phyloP scores from a whole-genome alignment of 2,329 filamentous ascomycete species.

The Beauveria medogensis region DNA sequence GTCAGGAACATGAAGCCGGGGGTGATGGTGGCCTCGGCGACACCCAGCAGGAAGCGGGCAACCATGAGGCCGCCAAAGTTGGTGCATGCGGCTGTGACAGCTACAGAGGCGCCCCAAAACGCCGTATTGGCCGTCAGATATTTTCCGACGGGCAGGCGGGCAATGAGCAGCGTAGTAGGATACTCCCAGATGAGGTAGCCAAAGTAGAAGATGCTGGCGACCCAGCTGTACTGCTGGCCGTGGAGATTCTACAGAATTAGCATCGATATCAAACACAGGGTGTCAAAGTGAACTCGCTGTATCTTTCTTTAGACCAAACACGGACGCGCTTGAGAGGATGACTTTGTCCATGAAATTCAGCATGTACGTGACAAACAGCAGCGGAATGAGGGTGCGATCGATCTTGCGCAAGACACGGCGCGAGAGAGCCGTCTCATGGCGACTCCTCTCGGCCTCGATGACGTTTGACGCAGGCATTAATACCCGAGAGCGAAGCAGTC shows the following conservation, averaged over 20 bases:
- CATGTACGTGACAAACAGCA: constrained; percentile 50
- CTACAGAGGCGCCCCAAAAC: constrained; percentile 42
- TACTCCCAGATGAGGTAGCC: constrained; percentile 44
- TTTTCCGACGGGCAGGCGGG: constrained; percentile 38
- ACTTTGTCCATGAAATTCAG: constrained; percentile 56
- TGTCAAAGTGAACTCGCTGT: constrained; percentile 20
- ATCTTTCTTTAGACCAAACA: constrained; percentile 47
- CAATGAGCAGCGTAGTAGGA: constrained; percentile 39
- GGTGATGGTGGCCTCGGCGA: constrained; percentile 45
- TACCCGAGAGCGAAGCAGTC: neutral
- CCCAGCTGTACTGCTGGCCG: constrained; percentile 55
- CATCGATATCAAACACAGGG: neutral
- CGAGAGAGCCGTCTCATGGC: constrained; percentile 16
- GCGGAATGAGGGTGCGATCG: constrained; percentile 44
- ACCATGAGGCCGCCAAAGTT: constrained; percentile 42
- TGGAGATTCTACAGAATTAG: constrained; percentile 18
- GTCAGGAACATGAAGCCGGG: constrained; percentile 50
- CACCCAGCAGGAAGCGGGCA: constrained; percentile 44
- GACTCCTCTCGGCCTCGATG: neutral
- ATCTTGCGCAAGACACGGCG: constrained; percentile 45
- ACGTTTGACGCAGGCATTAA: neutral
- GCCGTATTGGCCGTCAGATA: constrained; percentile 39
- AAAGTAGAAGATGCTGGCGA: constrained; percentile 36
- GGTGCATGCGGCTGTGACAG: constrained; percentile 35
- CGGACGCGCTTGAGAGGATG: constrained; percentile 45